Conservation (phyloP, 352 stramenopile genomes). For the Globisporangium mamillatum region DNA sequence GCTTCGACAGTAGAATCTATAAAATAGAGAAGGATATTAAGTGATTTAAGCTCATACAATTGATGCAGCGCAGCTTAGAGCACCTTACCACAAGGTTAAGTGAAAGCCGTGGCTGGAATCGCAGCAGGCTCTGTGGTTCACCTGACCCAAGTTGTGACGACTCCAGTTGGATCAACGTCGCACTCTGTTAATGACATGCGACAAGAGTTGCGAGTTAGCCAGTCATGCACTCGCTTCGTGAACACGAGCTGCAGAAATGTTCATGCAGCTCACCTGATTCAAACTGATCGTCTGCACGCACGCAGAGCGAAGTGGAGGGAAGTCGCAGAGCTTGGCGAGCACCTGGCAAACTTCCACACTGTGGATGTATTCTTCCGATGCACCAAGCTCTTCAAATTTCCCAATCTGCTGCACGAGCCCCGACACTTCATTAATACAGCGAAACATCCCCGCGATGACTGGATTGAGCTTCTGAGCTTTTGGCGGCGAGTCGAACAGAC, state of each 20-base stretch:
- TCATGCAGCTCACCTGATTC: slow-evolving; percentile 51
- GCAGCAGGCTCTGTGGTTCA: slow-evolving; percentile 44
- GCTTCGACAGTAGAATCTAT: slow-evolving; percentile 60
- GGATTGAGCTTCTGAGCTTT: slow-evolving; percentile 42
- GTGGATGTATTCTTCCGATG: slow-evolving; percentile 68
- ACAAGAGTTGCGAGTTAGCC: not conserved
- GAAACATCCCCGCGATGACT: slow-evolving; percentile 51
- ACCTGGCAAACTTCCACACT: slow-evolving; percentile 59
- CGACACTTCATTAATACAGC: slow-evolving; percentile 46
- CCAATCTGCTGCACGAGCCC: slow-evolving; percentile 41
- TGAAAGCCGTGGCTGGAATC: slow-evolving; percentile 66
- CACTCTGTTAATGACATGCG: slow-evolving; percentile 31
- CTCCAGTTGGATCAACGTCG: slow-evolving; percentile 66
- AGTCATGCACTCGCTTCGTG: not conserved
- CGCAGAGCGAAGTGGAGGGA: slow-evolving; percentile 38
- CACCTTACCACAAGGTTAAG: slow-evolving; percentile 62
- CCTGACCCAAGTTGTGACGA: slow-evolving; percentile 46
- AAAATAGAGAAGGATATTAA: not conserved
- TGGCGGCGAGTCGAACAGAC: slow-evolving; percentile 39
- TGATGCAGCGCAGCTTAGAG: not conserved
- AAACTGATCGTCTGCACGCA: slow-evolving; percentile 64
- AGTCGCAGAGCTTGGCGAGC: slow-evolving; percentile 52
- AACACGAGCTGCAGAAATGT: not conserved
- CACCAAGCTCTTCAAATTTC: slow-evolving; percentile 37
- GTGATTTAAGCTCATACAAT: not conserved